Conservation (phyloP, 2,329 filamentous ascomycete genomes). For the Aspergillus versicolor region DNA sequence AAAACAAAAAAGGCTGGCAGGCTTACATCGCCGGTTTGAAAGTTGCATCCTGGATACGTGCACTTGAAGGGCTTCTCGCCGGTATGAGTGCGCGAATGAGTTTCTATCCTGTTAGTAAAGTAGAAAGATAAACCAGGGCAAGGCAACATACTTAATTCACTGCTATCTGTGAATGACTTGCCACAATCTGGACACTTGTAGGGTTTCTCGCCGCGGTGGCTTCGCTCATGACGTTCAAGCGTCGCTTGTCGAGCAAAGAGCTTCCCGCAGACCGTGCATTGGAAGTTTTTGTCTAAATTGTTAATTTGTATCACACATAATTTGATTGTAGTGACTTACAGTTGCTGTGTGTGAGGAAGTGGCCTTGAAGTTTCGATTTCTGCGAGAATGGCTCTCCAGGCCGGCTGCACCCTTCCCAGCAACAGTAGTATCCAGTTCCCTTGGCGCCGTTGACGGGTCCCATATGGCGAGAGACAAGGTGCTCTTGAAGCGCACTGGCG, state of each 20-base stretch:
- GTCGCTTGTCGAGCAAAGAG: slow-evolving; percentile 44
- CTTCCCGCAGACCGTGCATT: slow-evolving; percentile 42
- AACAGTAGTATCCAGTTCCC: slow-evolving; percentile 45
- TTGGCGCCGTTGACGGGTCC: slow-evolving; percentile 37
- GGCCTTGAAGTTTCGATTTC: slow-evolving; percentile 46
- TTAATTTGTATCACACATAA: slow-evolving; percentile 2
- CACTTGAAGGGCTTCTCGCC: slow-evolving; percentile 47
- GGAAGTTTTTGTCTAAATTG: slow-evolving; percentile 41
- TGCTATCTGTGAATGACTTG: slow-evolving; percentile 46
- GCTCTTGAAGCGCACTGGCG: slow-evolving; percentile 40
- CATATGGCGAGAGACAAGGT: slow-evolving; percentile 39
- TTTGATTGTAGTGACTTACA: slow-evolving; percentile 26
- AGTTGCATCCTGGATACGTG: slow-evolving; percentile 42
- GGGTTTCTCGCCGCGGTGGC: slow-evolving; percentile 45
- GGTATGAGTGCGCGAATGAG: slow-evolving; percentile 43
- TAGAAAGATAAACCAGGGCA: neutral
- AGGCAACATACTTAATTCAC: slow-evolving; percentile 40
- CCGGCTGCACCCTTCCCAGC: slow-evolving; percentile 44
- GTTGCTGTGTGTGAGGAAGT: slow-evolving; percentile 47
- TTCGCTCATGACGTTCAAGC: slow-evolving; percentile 44
- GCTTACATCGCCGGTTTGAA: slow-evolving; percentile 45
- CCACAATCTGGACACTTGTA: slow-evolving; percentile 42
- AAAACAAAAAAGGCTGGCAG: neutral
- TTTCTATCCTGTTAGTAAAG: slow-evolving; percentile 35
- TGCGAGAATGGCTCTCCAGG: slow-evolving; percentile 46